Base-by-base conservation (phyloP, 2,329 filamentous ascomycete genomes). In the Diaporthe sp. region DNA sequence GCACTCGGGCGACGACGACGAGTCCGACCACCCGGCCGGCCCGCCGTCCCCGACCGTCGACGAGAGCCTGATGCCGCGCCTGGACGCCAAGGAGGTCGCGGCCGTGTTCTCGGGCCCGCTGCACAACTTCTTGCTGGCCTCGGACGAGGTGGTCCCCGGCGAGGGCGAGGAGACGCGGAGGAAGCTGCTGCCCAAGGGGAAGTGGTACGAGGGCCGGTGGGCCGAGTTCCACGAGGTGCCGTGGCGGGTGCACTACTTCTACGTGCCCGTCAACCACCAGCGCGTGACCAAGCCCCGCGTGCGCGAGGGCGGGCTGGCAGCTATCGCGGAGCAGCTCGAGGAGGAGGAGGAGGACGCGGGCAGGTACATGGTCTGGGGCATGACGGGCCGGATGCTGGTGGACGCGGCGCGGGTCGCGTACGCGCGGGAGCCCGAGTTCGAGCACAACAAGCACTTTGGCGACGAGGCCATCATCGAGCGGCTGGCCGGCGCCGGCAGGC, bases 181-280 rank as follows among this genome's bases (percentile, higher is more conserved):
- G 70, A 82, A 76, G 69, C 82, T 67, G 78, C 84, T 84, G 77
- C 90, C 83, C 73, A 86, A 83, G 49, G 91, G 91, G 0, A 88
- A 91, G 74, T 98, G 96, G 96, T 98, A 98, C 86, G 89, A 93
- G 75, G 96, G 96, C 12, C 86, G 85, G 42, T 98, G 96, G 96
- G 91, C 92, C 72, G 87, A 92, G 78, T 98, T 93, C 92, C 92
- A 97, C 82, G 91, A 93, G 77, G 87, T 88, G 70, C 89, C 89
- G n/a, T 98, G 96, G 96, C 86, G 89, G 79, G 89, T 98, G 88
- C 96, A 98, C 84, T 96, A 96, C 84, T 98, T 98, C 85, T 94
- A 94, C 85, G 95, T 98, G 37, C 96, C 95, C 2, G 91, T 96
- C 49, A 90, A 89, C 72, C 90, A 93, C 80, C 92, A 94, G 84